phyloP scores from a whole-genome alignment of 2,329 filamentous ascomycete genomes.

The Triangularia setosa region DNA sequence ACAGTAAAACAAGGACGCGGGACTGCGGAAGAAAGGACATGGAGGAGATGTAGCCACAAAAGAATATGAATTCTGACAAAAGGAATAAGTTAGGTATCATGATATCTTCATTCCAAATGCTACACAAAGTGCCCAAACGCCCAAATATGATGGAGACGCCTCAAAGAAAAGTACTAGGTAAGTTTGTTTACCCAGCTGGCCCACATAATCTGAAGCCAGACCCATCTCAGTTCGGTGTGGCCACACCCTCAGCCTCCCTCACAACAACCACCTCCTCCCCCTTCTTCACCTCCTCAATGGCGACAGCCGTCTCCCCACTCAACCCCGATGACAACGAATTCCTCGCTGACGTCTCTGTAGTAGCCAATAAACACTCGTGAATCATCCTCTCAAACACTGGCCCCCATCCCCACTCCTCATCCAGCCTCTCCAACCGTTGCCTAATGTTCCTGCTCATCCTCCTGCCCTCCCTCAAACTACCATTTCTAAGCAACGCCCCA shows the following conservation, averaged over 20 bases:
- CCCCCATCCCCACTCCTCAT: conserved; percentile 2
- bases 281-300: neutral
- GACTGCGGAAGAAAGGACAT: neutral
- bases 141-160: neutral
- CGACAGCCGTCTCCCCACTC: neutral
- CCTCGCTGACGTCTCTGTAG: neutral
- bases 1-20: neutral
- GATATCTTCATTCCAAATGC: neutral
- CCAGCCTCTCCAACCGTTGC: conserved; percentile 6
- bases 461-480: neutral
- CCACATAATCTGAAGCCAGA: no score
- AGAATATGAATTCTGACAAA: neutral
- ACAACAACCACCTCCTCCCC: neutral
- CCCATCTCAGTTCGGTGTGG: neutral
- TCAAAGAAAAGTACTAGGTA: neutral
- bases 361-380: neutral
- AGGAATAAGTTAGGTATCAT: neutral
- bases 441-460: neutral
- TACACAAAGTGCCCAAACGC: neutral
- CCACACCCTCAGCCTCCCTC: neutral
- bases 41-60: neutral
- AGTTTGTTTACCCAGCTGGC: neutral
- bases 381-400: neutral
- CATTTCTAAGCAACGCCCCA: neutral
- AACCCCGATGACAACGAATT: neutral